Evolutionary conservation across 192 early-diverging fungal genomes (phyloP), one percentile per base, ranked within the genome.

Genomic region (Chytriomyces sp.): DNA sequence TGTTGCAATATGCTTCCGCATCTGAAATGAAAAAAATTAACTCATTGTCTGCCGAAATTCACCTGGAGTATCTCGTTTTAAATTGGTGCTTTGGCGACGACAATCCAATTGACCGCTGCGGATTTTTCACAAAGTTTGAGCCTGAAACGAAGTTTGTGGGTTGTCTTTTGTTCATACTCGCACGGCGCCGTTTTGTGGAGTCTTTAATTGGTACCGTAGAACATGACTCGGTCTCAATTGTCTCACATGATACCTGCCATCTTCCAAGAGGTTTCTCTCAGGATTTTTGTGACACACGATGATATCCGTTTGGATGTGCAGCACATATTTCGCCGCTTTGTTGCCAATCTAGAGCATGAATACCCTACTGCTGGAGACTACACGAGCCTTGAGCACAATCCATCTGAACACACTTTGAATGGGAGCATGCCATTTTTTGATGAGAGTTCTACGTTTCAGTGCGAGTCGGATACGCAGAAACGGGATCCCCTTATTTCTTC

Each of bases 101-200:
- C 32, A 96, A 98, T 65, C 96, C 96, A 0, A 90, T 98, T 6
- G 93, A 98, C 64, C 76, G 75, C 33, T 84, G 95, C 65, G 81
- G 82, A 38, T 98, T 98, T 66, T 95, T 86, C 78, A 88, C 81
- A 30, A 94, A 95, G 70, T 86, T 76, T 72, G 80, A 82, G 57
- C 75, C 73, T 17, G 75, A 78, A 37, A 56, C 60, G 5, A 67
- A 34, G 6, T 58, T 54, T 36, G 32, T 39, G n/a, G 40, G 44
- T 59, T 28, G 39, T 68, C 22, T 44, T 22, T 14, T 41, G 5
- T n/a, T 33, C 3, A 57, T 34, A n/a, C n/a, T n/a, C n/a, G 22
- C 52, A 39, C 31, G 41, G 55, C 54, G 33, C 59, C 39, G 59
- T 44, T 69, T 63, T 61, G 39, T 49, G 25, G 30, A 26, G 1